Conservation (phyloP, 2,329 filamentous ascomycete genomes). For the Aspergillus carbonarius region DNA sequence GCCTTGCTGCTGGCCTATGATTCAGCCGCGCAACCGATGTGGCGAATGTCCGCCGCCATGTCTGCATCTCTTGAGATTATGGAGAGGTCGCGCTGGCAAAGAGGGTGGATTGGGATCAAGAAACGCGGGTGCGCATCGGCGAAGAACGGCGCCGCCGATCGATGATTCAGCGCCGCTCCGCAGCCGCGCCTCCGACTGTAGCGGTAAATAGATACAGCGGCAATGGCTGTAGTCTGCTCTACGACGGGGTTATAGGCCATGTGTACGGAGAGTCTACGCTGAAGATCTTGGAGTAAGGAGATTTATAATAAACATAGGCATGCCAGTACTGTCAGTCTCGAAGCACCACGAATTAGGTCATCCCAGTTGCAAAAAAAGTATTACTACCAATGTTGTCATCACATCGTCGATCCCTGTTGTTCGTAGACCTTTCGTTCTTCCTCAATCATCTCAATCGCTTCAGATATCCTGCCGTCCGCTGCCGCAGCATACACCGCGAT, state of each 20-base stretch:
- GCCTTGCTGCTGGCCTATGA: constrained; percentile 18
- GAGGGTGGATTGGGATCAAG: neutral
- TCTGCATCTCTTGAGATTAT: constrained; percentile 34
- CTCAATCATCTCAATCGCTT: constrained; percentile 53
- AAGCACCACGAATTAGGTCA: neutral
- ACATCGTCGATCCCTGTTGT: constrained; percentile 20
- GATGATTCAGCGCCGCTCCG: constrained; percentile 13
- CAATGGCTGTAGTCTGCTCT: too few species aligned
- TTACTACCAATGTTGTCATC: constrained; percentile 2
- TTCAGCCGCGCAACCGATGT: constrained; percentile 37
- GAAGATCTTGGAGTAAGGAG: neutral
- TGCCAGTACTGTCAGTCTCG: constrained; percentile 1
- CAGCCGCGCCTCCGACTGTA: neutral
- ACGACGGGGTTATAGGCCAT: too few species aligned
- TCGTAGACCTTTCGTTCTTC: constrained; percentile 48
- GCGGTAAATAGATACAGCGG: too few species aligned
- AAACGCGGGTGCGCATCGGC: neutral
- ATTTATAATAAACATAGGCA: neutral
- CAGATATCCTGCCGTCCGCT: constrained; percentile 41
- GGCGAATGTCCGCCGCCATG: constrained; percentile 41
- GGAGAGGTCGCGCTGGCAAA: neutral
- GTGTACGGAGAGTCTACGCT: too few species aligned
- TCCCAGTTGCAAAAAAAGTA: constrained; percentile 5
- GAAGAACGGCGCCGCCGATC: constrained; percentile 7
- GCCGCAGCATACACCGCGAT: constrained; percentile 48